Conservation (phyloP, 306 rosid species). For the Amphicarpaea edgeworthii region DNA sequence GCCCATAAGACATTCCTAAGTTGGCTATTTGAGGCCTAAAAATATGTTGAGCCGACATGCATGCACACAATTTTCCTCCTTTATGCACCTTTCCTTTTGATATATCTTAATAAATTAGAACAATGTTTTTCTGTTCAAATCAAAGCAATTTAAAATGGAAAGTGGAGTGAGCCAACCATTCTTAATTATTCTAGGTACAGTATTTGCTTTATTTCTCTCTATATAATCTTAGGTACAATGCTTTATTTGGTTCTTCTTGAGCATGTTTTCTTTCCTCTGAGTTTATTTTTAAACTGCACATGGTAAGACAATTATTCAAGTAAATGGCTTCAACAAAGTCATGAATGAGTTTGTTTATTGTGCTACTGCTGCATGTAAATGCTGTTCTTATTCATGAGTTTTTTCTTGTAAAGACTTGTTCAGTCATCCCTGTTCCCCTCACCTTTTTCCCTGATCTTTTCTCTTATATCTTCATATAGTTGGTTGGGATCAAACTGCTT, state of each 20-base stretch:
- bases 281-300: slow-evolving; percentile 7
- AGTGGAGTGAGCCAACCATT: slow-evolving; percentile 13
- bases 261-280: slow-evolving; percentile 5
- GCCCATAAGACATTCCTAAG: neutral
- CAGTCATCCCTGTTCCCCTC: neutral
- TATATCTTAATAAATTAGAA: neutral
- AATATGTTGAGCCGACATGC: neutral
- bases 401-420: neutral
- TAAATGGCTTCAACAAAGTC: neutral
- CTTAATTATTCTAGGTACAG: slow-evolving; percentile 8
- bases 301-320: slow-evolving; percentile 24
- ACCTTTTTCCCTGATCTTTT: slow-evolving; percentile 19
- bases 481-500: slow-evolving; percentile 20
- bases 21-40: neutral
- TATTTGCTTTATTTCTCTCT: slow-evolving; percentile 1
- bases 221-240: slow-evolving; percentile 5
- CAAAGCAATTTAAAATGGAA: neutral
- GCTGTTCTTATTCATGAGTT: slow-evolving; percentile 4
- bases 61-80: slow-evolving; percentile 2
- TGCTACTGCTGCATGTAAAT: slow-evolving; percentile 1
- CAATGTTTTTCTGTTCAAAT: slow-evolving; percentile 18
- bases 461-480: neutral
- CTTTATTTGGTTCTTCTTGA: slow-evolving; percentile 19
- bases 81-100: slow-evolving; percentile 2
- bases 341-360: slow-evolving; percentile 1